These are phyloP conservation scores for Mortierella antarctica DNA, from an alignment of 192 early-diverging fungal genomes.

Conservation along the genomic window DNA sequence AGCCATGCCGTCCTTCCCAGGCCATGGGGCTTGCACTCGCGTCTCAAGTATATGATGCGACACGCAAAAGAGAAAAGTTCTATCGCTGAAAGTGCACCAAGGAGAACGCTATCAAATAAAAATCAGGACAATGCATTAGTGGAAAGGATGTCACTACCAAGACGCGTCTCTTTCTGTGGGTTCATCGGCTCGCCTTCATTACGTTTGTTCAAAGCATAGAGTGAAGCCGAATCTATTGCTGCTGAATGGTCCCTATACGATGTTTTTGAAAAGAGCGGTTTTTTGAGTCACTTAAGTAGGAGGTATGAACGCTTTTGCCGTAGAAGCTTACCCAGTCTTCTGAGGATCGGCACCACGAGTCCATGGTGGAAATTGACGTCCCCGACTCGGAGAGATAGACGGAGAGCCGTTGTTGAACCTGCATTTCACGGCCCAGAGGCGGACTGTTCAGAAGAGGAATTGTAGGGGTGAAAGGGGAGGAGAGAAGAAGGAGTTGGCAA, in stretches of 20 bases:
- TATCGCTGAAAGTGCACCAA: background rate
- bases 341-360: conserved; percentile 6
- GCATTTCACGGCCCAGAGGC: no score
- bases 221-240: conserved; percentile 20
- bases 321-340: conserved; percentile 27
- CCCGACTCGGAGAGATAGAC: no score
- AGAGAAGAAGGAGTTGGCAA: background rate
- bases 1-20: conserved; percentile 25
- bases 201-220: conserved; percentile 28
- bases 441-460: background rate
- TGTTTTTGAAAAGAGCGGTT: background rate
- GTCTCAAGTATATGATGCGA: conserved; percentile 5
- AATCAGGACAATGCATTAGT: background rate
- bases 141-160: background rate
- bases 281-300: background rate
- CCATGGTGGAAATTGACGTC: background rate
- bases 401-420: background rate
- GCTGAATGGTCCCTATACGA: conserved; percentile 19
- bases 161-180: background rate
- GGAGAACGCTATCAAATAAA: conserved; percentile 19
- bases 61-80: background rate
- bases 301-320: background rate
- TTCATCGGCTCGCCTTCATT: background rate
- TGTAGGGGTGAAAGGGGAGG: background rate
- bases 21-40: conserved; percentile 5